Base-by-base conservation (phyloP, 1,139 yeast species). In the Lodderomyces margitis region DNA sequence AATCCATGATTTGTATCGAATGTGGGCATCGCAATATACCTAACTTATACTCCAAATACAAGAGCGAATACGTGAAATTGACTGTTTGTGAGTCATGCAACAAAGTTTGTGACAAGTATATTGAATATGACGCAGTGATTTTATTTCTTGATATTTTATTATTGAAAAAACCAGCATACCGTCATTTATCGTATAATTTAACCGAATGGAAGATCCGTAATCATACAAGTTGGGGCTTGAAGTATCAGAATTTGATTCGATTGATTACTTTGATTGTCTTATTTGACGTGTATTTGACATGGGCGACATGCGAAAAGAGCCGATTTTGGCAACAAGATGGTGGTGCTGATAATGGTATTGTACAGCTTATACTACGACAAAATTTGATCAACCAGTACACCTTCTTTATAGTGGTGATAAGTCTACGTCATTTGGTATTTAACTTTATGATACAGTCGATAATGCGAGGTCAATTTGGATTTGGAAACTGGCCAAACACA, bases 231-330 rank as follows among this genome's bases (percentile, higher is more conserved):
- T 28, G 14, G 16, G 10, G 32, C 10, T 28, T 12, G 10, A 21
- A 30, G 7, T 68, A 65, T 48, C 54, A 46, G 34, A 57, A 55
- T 27, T 43, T 72, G 47, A 55, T 57, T 39, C 68, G 95, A 28
- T 65, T 87, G 37, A 67, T 87, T 52, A 55, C 84, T 3, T 68
- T 92, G 42, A 71, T 86, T 42, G 66, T 87, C 0, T 70, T 94
- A n/a, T 88, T 91, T 53, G 97, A 92, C 50, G 95, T 92, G 7
- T 94, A 92, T 57, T 64, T 92, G 40, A 81, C 81, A 1, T 92
- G 98, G 98, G 96, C 96, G 0, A 80, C 84, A 40, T 91, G 86
- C 48, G 98, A 92, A 58, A 80, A 78, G 49, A 19, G 19, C 12
- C 32, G 16, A 14, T 21, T 23, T 35, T 35, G 21, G 21, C 34